Conservation (phyloP, 345 rosid species). For the Eutrema yunnanense region DNA sequence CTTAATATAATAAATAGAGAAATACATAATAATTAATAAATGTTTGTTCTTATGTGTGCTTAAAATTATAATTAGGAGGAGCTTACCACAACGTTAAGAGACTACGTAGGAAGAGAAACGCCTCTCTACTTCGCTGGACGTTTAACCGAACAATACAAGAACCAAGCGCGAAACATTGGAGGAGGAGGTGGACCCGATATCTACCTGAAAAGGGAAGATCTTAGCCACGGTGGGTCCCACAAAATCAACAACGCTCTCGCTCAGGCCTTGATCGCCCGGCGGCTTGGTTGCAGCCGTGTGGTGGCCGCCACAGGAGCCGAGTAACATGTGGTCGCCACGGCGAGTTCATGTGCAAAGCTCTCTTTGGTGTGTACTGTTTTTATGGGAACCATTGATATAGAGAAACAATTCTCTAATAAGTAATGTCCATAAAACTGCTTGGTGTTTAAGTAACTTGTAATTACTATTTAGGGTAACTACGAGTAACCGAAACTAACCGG, state of each 20-base stretch:
- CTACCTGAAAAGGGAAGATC: slow-evolving; percentile 81
- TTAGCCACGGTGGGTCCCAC: slow-evolving; percentile 72
- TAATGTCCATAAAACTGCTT: too few relatives aligned
- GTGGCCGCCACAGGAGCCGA: too few relatives aligned
- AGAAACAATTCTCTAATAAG: too few relatives aligned
- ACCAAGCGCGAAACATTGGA: too few relatives aligned
- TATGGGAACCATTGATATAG: too few relatives aligned
- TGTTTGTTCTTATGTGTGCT: neutral
- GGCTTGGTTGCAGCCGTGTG: slow-evolving; percentile 51
- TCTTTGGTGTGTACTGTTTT: too few relatives aligned
- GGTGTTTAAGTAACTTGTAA: too few relatives aligned
- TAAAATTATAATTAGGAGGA: slow-evolving; percentile 40
- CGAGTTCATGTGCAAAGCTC: slow-evolving; percentile 1
- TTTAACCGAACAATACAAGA: too few relatives aligned
- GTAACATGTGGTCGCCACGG: slow-evolving; percentile 72
- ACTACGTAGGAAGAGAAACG: slow-evolving; percentile 78
- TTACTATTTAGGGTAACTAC: too few relatives aligned
- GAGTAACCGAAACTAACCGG: too few relatives aligned
- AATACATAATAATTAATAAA: neutral
- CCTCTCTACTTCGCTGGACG: slow-evolving; percentile 61
- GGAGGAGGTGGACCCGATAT: slow-evolving; percentile 48
- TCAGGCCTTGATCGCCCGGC: slow-evolving; percentile 77
- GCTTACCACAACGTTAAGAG: too few relatives aligned
- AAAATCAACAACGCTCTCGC: slow-evolving; percentile 81
- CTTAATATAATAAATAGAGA: neutral